These are phyloP conservation scores for Kuraishia molischiana DNA, from an alignment of 805 yeast genomes.

Conservation along the genomic window DNA sequence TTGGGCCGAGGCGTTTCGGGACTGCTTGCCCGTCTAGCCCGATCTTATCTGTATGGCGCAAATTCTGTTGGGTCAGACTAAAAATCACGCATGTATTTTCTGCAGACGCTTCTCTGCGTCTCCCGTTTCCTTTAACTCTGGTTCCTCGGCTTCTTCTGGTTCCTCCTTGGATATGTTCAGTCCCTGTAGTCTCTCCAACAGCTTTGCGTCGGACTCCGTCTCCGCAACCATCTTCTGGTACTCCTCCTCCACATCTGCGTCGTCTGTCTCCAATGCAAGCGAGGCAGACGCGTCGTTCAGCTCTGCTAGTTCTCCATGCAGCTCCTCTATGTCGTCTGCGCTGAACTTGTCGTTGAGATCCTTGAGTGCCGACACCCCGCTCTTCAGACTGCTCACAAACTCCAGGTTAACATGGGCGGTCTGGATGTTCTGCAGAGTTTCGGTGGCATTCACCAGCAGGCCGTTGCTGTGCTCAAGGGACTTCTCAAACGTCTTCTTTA, in stretches of 20 bases:
- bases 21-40: too few species aligned
- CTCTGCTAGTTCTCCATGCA: constrained; percentile 3
- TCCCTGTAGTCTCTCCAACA: too few species aligned
- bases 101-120: too few species aligned
- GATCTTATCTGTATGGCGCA: too few species aligned
- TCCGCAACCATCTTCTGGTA: constrained; percentile 1
- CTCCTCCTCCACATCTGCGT: constrained; percentile 6
- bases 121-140: too few species aligned
- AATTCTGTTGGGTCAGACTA: too few species aligned
- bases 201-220: too few species aligned
- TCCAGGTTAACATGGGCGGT: constrained; percentile 15
- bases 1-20: too few species aligned
- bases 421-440: constrained; percentile 14
- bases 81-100: too few species aligned
- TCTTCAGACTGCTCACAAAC: constrained; percentile 10
- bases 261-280: not conserved
- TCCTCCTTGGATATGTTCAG: too few species aligned
- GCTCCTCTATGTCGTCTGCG: constrained; percentile 9
- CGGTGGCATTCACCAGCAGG: constrained; percentile 9
- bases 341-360: constrained; percentile 13
- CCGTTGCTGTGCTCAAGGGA: constrained; percentile 9
- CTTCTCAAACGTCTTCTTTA: constrained; percentile 11
- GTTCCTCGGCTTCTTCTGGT: too few species aligned
- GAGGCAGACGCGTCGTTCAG: not conserved
- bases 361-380: constrained; percentile 14